Percentiles rank a stretch among this genome's conserved stretches.
These are phyloP conservation scores for Fusarium miscanthi DNA, from an alignment of 2,329 filamentous ascomycete genomes.

Conservation along the genomic window DNA sequence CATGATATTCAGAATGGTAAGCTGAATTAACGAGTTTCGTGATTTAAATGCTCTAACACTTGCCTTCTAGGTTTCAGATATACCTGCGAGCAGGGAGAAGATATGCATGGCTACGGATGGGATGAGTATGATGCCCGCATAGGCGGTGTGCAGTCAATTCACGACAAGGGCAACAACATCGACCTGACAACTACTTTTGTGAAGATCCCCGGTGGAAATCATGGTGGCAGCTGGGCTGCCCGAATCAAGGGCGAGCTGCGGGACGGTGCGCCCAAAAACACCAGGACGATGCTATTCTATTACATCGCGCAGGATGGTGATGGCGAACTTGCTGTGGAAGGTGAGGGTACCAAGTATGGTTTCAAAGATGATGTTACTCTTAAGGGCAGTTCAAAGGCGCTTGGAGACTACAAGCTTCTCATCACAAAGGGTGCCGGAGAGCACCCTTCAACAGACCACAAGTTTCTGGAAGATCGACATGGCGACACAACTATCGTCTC, in stretches of 20 bases:
- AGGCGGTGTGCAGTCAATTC: slow-evolving; percentile 89
- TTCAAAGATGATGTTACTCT: slow-evolving; percentile 73
- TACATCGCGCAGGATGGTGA: slow-evolving; percentile 86
- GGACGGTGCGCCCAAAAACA: slow-evolving; percentile 71
- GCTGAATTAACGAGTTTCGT: slow-evolving; percentile 5
- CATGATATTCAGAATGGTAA: slow-evolving; percentile 78
- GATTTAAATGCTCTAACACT: slow-evolving; percentile 7
- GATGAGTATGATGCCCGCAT: slow-evolving; percentile 93
- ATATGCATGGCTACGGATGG: slow-evolving; percentile 97
- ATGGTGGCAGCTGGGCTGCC: slow-evolving; percentile 93
- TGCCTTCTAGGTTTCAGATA: slow-evolving; percentile 78
- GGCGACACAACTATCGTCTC: slow-evolving; percentile 81
- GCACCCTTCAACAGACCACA: slow-evolving; percentile 72
- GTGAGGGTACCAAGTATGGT: slow-evolving; percentile 61
- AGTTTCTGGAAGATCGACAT: slow-evolving; percentile 74
- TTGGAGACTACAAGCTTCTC: slow-evolving; percentile 84
- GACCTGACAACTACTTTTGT: slow-evolving; percentile 95
- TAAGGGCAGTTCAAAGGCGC: slow-evolving; percentile 73
- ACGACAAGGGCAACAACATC: slow-evolving; percentile 87
- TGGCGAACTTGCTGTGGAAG: slow-evolving; percentile 68
- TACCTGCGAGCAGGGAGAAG: slow-evolving; percentile 95
- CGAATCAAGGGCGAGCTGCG: slow-evolving; percentile 85
- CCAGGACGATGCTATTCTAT: slow-evolving; percentile 83
- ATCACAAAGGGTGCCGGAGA: slow-evolving; percentile 76
- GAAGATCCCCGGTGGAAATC: slow-evolving; percentile 85